Evolutionary conservation across 1,139 yeast genomes (phyloP).

Genomic region (Yamadazyma diospyri): DNA sequence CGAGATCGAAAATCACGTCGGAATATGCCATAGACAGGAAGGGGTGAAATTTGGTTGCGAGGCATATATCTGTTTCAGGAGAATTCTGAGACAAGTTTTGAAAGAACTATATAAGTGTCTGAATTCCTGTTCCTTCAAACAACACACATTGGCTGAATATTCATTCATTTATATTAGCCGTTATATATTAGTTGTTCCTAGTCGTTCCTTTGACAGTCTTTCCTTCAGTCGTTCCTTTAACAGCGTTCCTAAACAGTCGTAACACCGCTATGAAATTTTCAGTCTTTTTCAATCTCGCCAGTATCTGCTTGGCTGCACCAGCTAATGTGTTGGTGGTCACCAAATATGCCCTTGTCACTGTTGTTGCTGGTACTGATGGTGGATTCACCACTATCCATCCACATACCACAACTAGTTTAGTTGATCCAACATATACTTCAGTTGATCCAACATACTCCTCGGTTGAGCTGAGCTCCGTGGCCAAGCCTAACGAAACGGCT

Average conservation of each 20-base stretch:
- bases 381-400: slow-evolving; percentile 13
- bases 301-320: slow-evolving; percentile 13
- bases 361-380: slow-evolving; percentile 11
- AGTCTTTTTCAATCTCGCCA: slow-evolving; percentile 9
- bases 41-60: slow-evolving; percentile 1
- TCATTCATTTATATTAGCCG: slow-evolving; percentile 3
- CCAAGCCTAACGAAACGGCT: slow-evolving; percentile 12
- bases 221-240: too few species aligned
- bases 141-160: neutral
- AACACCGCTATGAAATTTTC: slow-evolving; percentile 11
- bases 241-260: too few species aligned
- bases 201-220: neutral
- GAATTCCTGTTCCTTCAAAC: neutral
- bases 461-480: slow-evolving; percentile 11
- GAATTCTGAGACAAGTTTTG: slow-evolving; percentile 1
- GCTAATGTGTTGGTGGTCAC: slow-evolving; percentile 16
- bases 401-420: neutral
- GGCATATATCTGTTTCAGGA: neutral
- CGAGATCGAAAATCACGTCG: too few species aligned
- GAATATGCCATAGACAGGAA: too few species aligned
- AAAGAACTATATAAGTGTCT: neutral
- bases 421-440: slow-evolving; percentile 9
- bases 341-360: slow-evolving; percentile 12
- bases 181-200: too few species aligned
- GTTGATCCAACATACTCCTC: slow-evolving; percentile 6